phyloP scores from a whole-genome alignment of 441 rosid species.

The Mallotus japonicus region DNA sequence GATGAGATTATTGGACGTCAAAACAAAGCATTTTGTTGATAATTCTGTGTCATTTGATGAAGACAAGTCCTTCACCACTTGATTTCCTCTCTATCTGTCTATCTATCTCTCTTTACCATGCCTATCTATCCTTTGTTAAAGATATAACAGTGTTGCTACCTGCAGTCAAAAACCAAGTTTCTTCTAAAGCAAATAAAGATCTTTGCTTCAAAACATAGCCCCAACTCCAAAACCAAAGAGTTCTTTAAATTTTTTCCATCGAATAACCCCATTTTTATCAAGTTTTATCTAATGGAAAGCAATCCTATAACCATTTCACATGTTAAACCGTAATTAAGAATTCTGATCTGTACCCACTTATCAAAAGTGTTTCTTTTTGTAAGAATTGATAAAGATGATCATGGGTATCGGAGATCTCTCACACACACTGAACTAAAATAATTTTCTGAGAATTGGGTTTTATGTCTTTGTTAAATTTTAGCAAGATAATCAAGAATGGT shows the following conservation, averaged over 20 bases:
- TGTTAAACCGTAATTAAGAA: no score
- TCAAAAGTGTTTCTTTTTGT: no score
- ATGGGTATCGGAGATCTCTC: background rate
- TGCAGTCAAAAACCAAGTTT: conserved; percentile 11
- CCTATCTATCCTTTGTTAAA: conserved; percentile 21
- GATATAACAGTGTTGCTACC: background rate
- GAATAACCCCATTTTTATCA: no score
- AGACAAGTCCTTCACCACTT: conserved; percentile 33
- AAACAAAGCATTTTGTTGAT: conserved; percentile 25
- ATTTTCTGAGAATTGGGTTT: background rate
- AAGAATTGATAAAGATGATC: no score
- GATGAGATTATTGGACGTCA: conserved; percentile 15
- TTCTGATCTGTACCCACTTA: no score
- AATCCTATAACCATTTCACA: background rate
- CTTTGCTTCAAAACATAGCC: conserved; percentile 15
- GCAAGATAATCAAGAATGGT: background rate
- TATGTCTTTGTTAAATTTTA: background rate
- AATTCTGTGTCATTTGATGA: conserved; percentile 25
- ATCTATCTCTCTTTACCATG: conserved; percentile 1
- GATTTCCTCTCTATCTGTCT: background rate
- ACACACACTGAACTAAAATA: background rate
- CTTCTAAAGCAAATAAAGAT: conserved; percentile 21
- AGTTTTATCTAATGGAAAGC: no score
- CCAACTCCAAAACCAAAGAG: background rate
- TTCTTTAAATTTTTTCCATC: background rate